These are phyloP conservation scores for Venturia carpophila DNA, from an alignment of 2,329 filamentous ascomycete genomes.

Conservation along the genomic window DNA sequence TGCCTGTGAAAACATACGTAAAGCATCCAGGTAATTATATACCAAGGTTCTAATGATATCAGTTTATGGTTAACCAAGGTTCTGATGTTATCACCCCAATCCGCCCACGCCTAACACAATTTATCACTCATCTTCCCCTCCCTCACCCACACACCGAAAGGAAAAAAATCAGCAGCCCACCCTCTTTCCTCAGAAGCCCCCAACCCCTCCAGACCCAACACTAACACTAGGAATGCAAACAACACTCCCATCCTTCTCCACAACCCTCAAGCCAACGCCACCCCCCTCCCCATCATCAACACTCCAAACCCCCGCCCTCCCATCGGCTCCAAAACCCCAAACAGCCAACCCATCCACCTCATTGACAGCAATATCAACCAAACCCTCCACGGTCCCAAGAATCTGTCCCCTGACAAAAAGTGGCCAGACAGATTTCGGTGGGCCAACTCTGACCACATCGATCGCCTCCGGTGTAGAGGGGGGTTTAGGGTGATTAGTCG, in stretches of 20 bases:
- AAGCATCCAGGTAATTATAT: no score
- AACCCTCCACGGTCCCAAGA: slow-evolving; percentile 38
- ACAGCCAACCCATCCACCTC: slow-evolving; percentile 39
- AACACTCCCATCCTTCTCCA: slow-evolving; percentile 14
- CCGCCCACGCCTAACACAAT: neutral
- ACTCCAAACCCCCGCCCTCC: slow-evolving; percentile 32
- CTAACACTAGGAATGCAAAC: neutral
- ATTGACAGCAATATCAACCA: slow-evolving; percentile 46
- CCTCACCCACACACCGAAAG: neutral
- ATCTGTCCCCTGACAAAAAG: slow-evolving; percentile 43
- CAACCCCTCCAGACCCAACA: neutral
- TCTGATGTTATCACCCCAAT: neutral
- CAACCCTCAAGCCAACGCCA: neutral
- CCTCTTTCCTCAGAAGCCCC: neutral
- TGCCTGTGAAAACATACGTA: no score
- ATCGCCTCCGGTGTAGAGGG: neutral
- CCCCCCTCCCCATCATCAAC: neutral
- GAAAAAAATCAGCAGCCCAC: slow-evolving; percentile 3
- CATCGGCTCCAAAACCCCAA: slow-evolving; percentile 45
- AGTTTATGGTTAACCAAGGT: neutral
- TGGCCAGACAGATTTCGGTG: slow-evolving; percentile 37
- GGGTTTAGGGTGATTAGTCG: neutral
- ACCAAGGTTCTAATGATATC: no score
- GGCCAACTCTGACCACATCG: slow-evolving; percentile 23
- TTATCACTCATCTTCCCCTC: neutral